Conservation (phyloP, 305 asterid species). For the Fraxinus ornus region DNA sequence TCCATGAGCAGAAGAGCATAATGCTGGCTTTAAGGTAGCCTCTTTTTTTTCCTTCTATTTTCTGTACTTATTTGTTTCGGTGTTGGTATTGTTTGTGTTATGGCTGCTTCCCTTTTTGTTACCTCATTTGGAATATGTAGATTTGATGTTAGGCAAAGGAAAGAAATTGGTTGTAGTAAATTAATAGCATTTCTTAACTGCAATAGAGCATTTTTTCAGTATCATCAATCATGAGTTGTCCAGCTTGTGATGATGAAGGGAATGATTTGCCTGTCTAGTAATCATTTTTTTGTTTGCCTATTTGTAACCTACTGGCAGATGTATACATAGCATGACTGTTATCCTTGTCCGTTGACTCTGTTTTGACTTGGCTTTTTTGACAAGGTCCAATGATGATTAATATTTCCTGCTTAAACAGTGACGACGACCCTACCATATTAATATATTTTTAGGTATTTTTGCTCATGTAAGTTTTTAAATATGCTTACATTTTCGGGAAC, state of each 20-base stretch:
- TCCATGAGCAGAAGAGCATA: slow-evolving; percentile 82
- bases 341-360: neutral
- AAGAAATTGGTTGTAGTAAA: neutral
- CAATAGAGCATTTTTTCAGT: neutral
- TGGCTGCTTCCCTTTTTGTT: neutral
- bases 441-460: neutral
- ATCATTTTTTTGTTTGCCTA: slow-evolving; percentile 9
- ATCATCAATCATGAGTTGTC: neutral
- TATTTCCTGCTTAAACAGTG: neutral
- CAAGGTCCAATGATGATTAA: neutral
- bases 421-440: neutral
- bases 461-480: neutral
- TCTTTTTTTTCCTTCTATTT: slow-evolving; percentile 16
- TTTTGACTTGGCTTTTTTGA: slow-evolving; percentile 15
- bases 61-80: neutral
- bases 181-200: neutral
- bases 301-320: slow-evolving; percentile 11
- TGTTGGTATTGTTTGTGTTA: neutral
- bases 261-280: neutral
- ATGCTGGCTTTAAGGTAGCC: slow-evolving; percentile 89
- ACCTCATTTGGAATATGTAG: neutral
- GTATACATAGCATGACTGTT: neutral
- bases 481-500: neutral
- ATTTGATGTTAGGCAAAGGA: neutral
- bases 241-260: neutral